phyloP scores from a whole-genome alignment of 129 eudicot genomes.

The Saposhnikovia divaricata region DNA sequence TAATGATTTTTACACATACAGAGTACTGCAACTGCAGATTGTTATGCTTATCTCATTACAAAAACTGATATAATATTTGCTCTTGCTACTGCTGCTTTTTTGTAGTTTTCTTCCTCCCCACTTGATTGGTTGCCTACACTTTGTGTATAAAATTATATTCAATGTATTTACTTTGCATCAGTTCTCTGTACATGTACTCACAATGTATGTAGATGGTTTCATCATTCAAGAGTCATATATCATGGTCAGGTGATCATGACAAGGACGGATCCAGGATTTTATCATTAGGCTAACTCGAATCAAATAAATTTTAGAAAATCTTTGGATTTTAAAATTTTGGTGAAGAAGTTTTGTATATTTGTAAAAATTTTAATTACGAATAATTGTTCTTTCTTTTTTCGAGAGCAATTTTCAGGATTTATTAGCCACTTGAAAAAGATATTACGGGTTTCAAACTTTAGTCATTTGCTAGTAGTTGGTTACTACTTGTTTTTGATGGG shows the following conservation, averaged over 20 bases:
- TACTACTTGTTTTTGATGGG: neutral
- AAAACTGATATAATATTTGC: neutral
- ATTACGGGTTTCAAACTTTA: neutral
- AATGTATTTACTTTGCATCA: neutral
- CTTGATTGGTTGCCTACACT: neutral
- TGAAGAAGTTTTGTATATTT: neutral
- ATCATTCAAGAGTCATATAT: neutral
- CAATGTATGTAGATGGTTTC: neutral
- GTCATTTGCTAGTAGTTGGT: neutral
- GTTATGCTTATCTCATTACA: neutral
- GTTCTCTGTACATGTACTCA: neutral
- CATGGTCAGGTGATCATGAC: neutral
- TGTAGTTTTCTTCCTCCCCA: conserved; percentile 6
- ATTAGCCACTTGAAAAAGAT: neutral
- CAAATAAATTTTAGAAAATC: neutral
- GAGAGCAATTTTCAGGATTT: neutral
- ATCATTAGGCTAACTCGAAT: too few species aligned
- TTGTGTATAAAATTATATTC: neutral
- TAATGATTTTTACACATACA: neutral
- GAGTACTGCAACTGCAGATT: neutral
- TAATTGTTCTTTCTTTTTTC: too few species aligned
- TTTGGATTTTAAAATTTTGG: neutral
- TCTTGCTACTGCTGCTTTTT: neutral
- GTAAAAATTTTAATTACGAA: too few species aligned
- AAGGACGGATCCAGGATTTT: too few species aligned